These are phyloP conservation scores for Pseudohalonectria lignicola DNA, from an alignment of 2,329 filamentous ascomycete genomes.

Conservation along the genomic window DNA sequence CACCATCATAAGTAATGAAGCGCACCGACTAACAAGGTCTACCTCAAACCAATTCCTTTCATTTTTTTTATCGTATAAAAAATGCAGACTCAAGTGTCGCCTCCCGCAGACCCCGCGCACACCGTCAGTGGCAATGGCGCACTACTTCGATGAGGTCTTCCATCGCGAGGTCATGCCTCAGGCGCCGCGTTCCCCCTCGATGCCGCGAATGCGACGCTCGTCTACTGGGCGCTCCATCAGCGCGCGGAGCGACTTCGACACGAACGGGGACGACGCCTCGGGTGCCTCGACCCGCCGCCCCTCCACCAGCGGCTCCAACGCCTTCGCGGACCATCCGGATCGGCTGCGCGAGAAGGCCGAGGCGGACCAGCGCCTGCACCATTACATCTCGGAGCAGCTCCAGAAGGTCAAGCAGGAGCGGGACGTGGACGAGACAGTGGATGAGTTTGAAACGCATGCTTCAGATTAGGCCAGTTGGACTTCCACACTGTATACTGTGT, in stretches of 20 bases:
- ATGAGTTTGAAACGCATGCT: conserved; percentile 35
- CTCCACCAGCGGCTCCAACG: conserved; percentile 17
- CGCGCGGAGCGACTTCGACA: conserved; percentile 66
- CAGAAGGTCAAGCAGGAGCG: conserved; percentile 56
- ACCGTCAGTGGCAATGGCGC: conserved; percentile 69
- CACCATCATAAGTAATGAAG: not conserved
- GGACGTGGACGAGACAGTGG: conserved; percentile 25
- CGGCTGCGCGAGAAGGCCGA: conserved; percentile 35
- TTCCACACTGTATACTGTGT: no score
- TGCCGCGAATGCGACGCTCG: conserved; percentile 57
- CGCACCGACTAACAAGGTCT: conserved; percentile 24
- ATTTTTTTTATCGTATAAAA: no score
- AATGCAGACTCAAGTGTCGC: conserved; percentile 77
- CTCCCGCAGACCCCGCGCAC: conserved; percentile 89
- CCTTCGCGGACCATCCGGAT: conserved; percentile 40
- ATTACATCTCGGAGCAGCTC: conserved; percentile 75
- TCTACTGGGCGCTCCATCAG: conserved; percentile 79
- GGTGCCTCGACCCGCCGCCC: conserved; percentile 21
- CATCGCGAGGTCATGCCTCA: conserved; percentile 36
- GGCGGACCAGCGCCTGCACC: conserved; percentile 61
- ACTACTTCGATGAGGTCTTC: conserved; percentile 94
- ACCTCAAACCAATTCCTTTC: no score
- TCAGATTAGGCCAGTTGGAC: conserved; percentile 7
- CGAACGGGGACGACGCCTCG: conserved; percentile 33
- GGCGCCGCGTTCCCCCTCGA: conserved; percentile 26